Evolutionary conservation across 306 rosid genomes (phyloP), one percentile per base, ranked within the genome.

Genomic region (Acacia crassicarpa): DNA sequence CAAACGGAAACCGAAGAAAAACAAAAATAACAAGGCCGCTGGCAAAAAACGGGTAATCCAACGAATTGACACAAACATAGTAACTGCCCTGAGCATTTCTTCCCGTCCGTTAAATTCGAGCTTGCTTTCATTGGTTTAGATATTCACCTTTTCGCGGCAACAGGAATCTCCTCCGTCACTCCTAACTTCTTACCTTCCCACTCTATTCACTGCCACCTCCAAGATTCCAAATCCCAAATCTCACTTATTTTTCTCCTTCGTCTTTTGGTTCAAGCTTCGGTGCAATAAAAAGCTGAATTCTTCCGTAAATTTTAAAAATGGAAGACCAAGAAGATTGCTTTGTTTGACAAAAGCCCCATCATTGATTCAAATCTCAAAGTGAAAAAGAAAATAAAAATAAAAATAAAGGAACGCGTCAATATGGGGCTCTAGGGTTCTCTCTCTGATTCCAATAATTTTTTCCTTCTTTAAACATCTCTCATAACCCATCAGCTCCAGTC

Each of bases 371-470:
- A 69, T 19, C 75, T 22, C 16, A 12, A n/a, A 71, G n/a, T 22
- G 10, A 15, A 30, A 63, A 63, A 6, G 69, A 14, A 71, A 9
- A 48, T 14, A 0, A 10, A 30, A 30, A 30, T 2, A 30, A 30
- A 30, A 22, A 46, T 44, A 61, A 32, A 61, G 73, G 38, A 82
- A 25, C 25, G 70, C 80, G 61, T 56, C 46, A 56, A 58, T 70
- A 49, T 74, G 61, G 81, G 76, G 72, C 48, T 71, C 75, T 84
- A 84, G 87, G 87, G 87, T 81, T 80, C 65, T 58, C 67, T 66
- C 14, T 20, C 12, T 27, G 53, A 40, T 72, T 78, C 30, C 61
- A 53, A 10, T 78, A 59, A 75, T 30, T n/a, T 38, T 56, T 65
- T 53, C 67, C 72, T 53, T 72, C 33, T 53, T 76, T 63, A 54